Base-by-base conservation (phyloP, 495 filamentous ascomycete species). In the Xylaria sp. region DNA sequence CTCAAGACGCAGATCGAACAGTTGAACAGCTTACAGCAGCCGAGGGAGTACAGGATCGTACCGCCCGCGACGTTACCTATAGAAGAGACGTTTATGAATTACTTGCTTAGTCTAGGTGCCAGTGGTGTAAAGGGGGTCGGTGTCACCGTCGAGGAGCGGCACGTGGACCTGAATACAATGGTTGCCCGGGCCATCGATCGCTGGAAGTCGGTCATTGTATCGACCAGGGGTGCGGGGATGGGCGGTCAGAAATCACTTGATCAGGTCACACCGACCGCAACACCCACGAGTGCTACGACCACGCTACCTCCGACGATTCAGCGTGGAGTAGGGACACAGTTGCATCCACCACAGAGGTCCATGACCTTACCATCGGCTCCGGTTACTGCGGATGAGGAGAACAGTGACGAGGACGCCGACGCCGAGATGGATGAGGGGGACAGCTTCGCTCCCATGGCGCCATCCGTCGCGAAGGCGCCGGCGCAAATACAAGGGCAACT, bases 1-100 rank as follows among this genome's bases (percentile, higher is more conserved):
- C 86, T 96, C 26, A 90, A 89, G 65, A 80, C 83, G 0, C 90
- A 93, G 75, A 85, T 93, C 26, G 90, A 93, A 59, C 86, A 90
- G 26, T 80, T 94, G 5, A 90, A 86, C 52, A 85, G 87, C 24
- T 86, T 88, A 65, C 90, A 93, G 74, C 90, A 92, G 75, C 90
- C 91, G 9, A 84, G 89, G 7, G 92, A 95, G 73, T 92, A 92
- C 75, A 87, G 87, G 29, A 82, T 91, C n/a, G 82, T 87, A 41
- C 87, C 89, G 0, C 89, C 92, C 0, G 82, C 88, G 37, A 91
- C 86, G 0, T 79, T 94, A 5, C 88, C 88, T 4, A 70, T 96
- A 19, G 79, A 81, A 43, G 72, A 82, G 67, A 81, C 83, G 5
- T 55, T 85, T 9, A 66, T 85, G 35, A 70, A 75, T 6, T 79